Conservation (phyloP, 1,284 basidiomycete species). For the Caloboletus firmus region DNA sequence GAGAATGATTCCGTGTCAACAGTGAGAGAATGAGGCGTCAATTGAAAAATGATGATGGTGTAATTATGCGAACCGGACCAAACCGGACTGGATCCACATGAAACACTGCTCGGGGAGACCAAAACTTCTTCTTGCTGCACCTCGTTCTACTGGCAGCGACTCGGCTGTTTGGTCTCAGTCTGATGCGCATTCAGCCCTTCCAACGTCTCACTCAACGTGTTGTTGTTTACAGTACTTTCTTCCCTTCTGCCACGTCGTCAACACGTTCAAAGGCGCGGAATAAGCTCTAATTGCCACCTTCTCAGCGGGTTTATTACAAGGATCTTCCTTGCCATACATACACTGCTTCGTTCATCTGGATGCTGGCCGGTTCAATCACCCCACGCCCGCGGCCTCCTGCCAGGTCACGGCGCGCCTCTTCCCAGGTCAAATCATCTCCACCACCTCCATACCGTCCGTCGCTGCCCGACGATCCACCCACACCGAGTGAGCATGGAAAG, state of each 20-base stretch:
- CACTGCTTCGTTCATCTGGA: conserved; percentile 23
- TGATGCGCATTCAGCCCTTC: conserved; percentile 15
- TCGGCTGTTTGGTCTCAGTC: conserved; percentile 19
- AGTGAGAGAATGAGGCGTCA: neutral
- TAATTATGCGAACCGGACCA: neutral
- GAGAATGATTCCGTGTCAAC: neutral
- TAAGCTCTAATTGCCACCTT: neutral
- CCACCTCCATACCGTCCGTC: conserved; percentile 54
- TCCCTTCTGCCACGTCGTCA: conserved; percentile 4
- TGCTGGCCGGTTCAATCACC: conserved; percentile 49
- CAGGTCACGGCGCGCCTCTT: conserved; percentile 48
- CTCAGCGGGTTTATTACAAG: neutral
- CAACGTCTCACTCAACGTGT: neutral
- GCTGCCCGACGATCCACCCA: conserved; percentile 18
- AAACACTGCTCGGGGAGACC: conserved; percentile 2
- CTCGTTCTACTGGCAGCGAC: neutral
- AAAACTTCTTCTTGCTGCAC: neutral
- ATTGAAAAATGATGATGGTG: neutral
- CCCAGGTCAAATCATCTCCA: conserved; percentile 43
- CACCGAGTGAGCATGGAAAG: conserved; percentile 12
- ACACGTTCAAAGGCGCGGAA: neutral
- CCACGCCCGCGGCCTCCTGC: conserved; percentile 63
- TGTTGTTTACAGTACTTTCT: conserved; percentile 4
- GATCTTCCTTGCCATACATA: conserved; percentile 13
- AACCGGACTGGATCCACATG: conserved; percentile 22